phyloP scores from a whole-genome alignment of 2,329 filamentous ascomycete genomes.

The Colletotrichum cuscutae region DNA sequence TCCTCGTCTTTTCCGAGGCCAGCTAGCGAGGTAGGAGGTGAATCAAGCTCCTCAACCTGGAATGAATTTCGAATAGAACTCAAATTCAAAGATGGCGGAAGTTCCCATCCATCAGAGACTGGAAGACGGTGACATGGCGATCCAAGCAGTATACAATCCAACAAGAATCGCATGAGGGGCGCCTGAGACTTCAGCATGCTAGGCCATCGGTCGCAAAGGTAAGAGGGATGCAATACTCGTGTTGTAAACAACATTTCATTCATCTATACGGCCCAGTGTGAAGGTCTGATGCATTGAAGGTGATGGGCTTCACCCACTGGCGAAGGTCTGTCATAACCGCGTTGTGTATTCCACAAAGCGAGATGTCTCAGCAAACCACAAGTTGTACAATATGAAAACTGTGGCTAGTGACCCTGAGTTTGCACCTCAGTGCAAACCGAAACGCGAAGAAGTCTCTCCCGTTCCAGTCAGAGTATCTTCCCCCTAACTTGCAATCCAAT shows the following conservation, averaged over 20 bases:
- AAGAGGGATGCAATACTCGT: not conserved
- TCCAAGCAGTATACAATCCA: not conserved
- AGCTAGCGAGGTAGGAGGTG: not conserved
- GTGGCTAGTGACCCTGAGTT: not conserved
- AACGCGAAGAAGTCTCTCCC: not conserved
- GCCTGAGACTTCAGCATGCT: not conserved
- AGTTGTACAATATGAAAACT: not conserved
- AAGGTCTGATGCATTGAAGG: not conserved
- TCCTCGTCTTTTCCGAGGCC: not conserved
- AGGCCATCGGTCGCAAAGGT: not conserved
- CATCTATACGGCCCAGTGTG: not conserved
- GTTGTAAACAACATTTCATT: not conserved
- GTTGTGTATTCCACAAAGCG: not conserved
- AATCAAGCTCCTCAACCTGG: not conserved
- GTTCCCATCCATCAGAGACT: conserved; percentile 37
- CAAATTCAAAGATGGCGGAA: conserved; percentile 46
- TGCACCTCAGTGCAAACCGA: not conserved
- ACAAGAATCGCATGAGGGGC: too few species aligned
- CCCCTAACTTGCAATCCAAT: not conserved
- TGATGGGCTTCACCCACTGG: not conserved
- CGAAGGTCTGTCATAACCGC: not conserved
- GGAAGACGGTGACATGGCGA: conserved; percentile 34
- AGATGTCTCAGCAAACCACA: not conserved
- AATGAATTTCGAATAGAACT: conserved; percentile 44
- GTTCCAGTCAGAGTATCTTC: not conserved